phyloP scores from a whole-genome alignment of 345 rosid genomes.

The Tarenaya hassleriana region DNA sequence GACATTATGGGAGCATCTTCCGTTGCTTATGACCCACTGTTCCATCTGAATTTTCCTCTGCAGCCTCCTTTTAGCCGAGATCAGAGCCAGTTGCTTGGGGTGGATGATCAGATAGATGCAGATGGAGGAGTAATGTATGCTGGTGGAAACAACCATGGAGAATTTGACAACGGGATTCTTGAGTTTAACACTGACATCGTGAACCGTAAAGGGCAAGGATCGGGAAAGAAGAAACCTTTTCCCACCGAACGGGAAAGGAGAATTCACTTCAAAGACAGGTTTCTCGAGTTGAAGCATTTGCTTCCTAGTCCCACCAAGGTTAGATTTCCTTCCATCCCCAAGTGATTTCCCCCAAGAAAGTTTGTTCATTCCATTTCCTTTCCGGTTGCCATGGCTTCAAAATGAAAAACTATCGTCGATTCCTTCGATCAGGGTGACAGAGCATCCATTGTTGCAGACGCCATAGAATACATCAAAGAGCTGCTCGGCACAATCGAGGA shows the following conservation, averaged over 20 bases:
- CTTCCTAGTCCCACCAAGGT: constrained; percentile 73
- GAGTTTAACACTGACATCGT: constrained; percentile 38
- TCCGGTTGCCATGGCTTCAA: too few species aligned
- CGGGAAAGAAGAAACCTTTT: constrained; percentile 46
- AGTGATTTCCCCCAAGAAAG: background rate
- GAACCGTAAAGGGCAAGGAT: constrained; percentile 37
- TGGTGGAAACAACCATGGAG: constrained; percentile 30
- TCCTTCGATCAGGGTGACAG: constrained; percentile 39
- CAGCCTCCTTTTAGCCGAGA: constrained; percentile 47
- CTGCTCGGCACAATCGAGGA: constrained; percentile 49
- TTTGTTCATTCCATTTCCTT: too few species aligned
- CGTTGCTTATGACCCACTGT: constrained; percentile 50
- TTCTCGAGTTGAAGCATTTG: constrained; percentile 36
- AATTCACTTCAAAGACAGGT: constrained; percentile 51
- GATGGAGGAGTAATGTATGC: constrained; percentile 26
- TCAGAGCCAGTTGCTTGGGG: constrained; percentile 31
- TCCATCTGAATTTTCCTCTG: constrained; percentile 48
- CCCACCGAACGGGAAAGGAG: constrained; percentile 63
- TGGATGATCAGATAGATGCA: constrained; percentile 22
- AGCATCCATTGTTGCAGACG: constrained; percentile 72
- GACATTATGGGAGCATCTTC: constrained; percentile 33
- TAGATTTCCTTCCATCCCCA: background rate
- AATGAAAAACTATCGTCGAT: background rate
- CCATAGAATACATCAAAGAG: constrained; percentile 67
- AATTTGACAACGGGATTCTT: constrained; percentile 32